These are phyloP conservation scores for Suillus decipiens DNA, from an alignment of 768 basidiomycete species.

Conservation along the genomic window DNA sequence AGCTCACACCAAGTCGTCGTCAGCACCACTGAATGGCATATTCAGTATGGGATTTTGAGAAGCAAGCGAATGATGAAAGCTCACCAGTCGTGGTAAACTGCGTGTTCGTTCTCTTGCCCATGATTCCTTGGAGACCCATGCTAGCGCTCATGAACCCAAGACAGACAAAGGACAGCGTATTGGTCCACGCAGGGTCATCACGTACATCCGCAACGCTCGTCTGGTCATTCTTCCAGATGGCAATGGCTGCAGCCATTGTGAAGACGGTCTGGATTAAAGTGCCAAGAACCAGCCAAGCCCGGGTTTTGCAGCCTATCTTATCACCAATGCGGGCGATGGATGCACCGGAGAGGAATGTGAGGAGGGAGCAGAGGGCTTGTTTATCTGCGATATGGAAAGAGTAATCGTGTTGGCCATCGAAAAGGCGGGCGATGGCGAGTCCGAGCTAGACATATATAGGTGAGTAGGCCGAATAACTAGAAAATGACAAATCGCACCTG, in stretches of 20 bases:
- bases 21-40: slow-evolving; percentile 55
- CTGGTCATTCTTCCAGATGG: slow-evolving; percentile 68
- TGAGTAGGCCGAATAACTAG: not conserved
- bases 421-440: slow-evolving; percentile 75
- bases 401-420: slow-evolving; percentile 50
- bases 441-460: slow-evolving; percentile 51
- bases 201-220: slow-evolving; percentile 51
- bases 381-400: slow-evolving; percentile 76
- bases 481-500: slow-evolving; percentile 43
- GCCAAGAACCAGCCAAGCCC: slow-evolving; percentile 69
- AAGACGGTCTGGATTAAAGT: slow-evolving; percentile 72
- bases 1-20: slow-evolving; percentile 89
- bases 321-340: slow-evolving; percentile 76
- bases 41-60: not conserved
- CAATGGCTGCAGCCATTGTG: slow-evolving; percentile 69
- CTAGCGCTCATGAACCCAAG: slow-evolving; percentile 79
- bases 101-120: slow-evolving; percentile 74
- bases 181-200: slow-evolving; percentile 67
- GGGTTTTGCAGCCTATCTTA: slow-evolving; percentile 63
- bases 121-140: slow-evolving; percentile 79
- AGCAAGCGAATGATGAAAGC: slow-evolving; percentile 23
- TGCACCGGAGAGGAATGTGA: slow-evolving; percentile 70
- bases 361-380: slow-evolving; percentile 72
- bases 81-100: slow-evolving; percentile 73
- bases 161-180: slow-evolving; percentile 60